A percentile compares a stretch with the other conserved stretches of the same genome.
These are phyloP conservation scores for Daucus carota DNA, from an alignment of 129 eudicot species.

Conservation along the genomic window DNA sequence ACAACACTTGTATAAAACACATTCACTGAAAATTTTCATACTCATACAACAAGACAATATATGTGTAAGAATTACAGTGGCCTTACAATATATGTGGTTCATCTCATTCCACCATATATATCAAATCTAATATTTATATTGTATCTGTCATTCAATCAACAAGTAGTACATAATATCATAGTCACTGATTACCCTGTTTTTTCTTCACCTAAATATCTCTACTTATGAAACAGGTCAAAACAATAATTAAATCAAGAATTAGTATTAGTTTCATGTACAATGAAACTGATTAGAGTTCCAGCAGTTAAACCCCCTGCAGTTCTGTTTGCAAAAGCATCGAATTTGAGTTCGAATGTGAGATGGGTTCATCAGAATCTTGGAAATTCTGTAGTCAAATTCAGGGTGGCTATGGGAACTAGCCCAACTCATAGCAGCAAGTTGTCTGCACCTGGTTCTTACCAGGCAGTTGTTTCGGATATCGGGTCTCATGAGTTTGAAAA, in stretches of 20 bases:
- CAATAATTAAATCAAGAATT: not conserved
- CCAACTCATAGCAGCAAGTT: slow-evolving; percentile 22
- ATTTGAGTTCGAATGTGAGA: slow-evolving; percentile 19
- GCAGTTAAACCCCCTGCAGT: not conserved
- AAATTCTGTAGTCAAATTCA: slow-evolving; percentile 23
- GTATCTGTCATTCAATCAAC: not conserved
- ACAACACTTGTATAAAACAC: not conserved
- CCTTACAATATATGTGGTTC: not conserved
- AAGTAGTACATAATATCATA: not conserved
- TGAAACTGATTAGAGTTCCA: not conserved
- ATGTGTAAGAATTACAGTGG: slow-evolving; percentile 2
- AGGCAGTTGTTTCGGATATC: slow-evolving; percentile 10
- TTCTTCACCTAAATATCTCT: slow-evolving; percentile 1
- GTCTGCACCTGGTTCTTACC: slow-evolving; percentile 17
- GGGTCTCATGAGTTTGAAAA: slow-evolving; percentile 25
- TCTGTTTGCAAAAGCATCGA: slow-evolving; percentile 4
- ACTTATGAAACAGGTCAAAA: not conserved
- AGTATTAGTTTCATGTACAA: not conserved
- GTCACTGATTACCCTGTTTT: not conserved
- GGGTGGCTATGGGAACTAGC: slow-evolving; percentile 26
- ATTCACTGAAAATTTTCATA: not conserved
- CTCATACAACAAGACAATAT: not conserved
- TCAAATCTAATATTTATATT: not conserved
- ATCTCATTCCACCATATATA: not conserved
- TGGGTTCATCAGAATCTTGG: slow-evolving; percentile 27